These are phyloP conservation scores for Panicum virgatum DNA, from an alignment of 202 grass and related monocot species.

Conservation along the genomic window DNA sequence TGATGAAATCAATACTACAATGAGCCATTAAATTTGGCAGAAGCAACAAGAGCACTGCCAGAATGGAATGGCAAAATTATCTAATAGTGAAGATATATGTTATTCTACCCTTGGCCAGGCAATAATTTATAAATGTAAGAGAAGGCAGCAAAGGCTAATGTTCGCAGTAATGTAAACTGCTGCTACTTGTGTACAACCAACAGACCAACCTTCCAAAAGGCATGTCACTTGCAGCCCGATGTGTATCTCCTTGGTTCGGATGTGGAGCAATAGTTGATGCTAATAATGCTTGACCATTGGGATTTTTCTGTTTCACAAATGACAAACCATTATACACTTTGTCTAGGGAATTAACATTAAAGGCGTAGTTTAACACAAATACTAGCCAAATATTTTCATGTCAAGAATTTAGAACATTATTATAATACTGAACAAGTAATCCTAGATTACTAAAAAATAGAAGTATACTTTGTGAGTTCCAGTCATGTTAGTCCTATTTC, in stretches of 20 bases:
- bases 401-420: slow-evolving; percentile 14
- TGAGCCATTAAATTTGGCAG: slow-evolving; percentile 18
- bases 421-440: background rate
- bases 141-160: background rate
- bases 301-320: slow-evolving; percentile 71
- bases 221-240: slow-evolving; percentile 49
- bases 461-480: background rate
- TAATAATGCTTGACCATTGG: slow-evolving; percentile 87
- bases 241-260: slow-evolving; percentile 41
- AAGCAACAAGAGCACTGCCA: slow-evolving; percentile 11
- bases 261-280: slow-evolving; percentile 79
- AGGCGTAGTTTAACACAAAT: background rate
- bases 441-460: background rate
- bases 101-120: background rate
- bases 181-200: slow-evolving; percentile 18
- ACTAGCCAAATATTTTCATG: slow-evolving; percentile 20
- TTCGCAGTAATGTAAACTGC: slow-evolving; percentile 9
- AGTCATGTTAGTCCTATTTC: no score
- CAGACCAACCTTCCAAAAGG: slow-evolving; percentile 90
- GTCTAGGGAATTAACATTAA: no score
- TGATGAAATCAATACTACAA: slow-evolving; percentile 19
- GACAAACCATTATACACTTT: slow-evolving; percentile 33
- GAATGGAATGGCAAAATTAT: slow-evolving; percentile 18
- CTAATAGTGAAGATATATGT: background rate
- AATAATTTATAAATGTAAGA: background rate